Base-by-base conservation (phyloP, 768 basidiomycete species). In the Polyporus arcularius region DNA sequence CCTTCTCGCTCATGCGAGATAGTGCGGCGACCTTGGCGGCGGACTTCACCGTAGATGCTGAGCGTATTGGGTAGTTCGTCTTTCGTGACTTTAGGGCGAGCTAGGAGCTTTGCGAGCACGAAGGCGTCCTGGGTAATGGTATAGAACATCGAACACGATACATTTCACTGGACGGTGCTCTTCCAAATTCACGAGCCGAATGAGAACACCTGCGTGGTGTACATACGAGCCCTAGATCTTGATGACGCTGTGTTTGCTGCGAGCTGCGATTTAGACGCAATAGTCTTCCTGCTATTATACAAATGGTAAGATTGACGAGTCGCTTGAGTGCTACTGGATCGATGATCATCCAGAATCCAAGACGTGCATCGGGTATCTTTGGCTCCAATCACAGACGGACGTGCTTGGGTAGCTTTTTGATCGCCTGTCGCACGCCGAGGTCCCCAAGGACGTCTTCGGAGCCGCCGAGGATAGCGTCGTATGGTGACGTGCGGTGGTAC, bases 401-500 rank as follows among this genome's bases (percentile, higher is more conserved):
- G 46, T 75, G 74, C 69, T 76, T 77, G 2, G 88, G 89, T 79
- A 90, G 86, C 73, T 82, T 87, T 72, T 80, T 88, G 65, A 89
- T 77, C 1, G 86, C 89, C 65, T 89, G 88, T 4, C 89, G 79
- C 46, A 90, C 89, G 28, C 89, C 89, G 32, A 90, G 75, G 64
- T 90, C 89, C 2, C 85, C 87, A 47, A 90, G 63, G 0, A 90
- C 88, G 61, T 91, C 87, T 70, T 90, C 88, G 12, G 86, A 84
- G 12, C 92, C 92, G 31, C 89, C 92, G 30, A 93, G 82, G 68
- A 93, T 91, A 3, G 91, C 86, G 68, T 94, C 92, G 72, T 90
- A 94, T 4, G 88, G 85, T 12, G 90, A 89, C 2, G 90, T 92
- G 58, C 90, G 85, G 69, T 92, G 90, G 67, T 87, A 93, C 90